phyloP scores from a whole-genome alignment of 1,139 yeast species.

The Hyphopichia burtonii region DNA sequence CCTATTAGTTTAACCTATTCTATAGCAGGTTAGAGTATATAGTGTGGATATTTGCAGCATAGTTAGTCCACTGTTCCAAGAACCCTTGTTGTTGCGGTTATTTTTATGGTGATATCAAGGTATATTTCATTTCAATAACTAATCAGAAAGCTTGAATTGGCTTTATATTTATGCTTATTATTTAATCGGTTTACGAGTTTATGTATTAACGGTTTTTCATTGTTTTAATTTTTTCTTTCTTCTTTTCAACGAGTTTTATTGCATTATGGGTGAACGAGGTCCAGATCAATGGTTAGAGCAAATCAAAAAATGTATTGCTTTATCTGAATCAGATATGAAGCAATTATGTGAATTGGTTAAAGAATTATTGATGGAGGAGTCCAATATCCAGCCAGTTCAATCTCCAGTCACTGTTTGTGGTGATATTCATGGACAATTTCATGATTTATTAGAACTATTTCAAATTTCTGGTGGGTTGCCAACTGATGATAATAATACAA shows the following conservation, averaged over 20 bases:
- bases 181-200: neutral
- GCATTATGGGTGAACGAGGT: conserved; percentile 68
- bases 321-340: conserved; percentile 93
- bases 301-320: conserved; percentile 82
- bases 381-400: conserved; percentile 93
- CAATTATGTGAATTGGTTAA: conserved; percentile 92
- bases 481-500: conserved; percentile 43
- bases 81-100: no score
- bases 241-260: neutral
- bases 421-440: conserved; percentile 98
- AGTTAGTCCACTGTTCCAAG: no score
- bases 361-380: conserved; percentile 72
- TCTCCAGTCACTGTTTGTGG: conserved; percentile 99
- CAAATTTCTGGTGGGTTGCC: conserved; percentile 94
- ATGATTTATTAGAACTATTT: conserved; percentile 86
- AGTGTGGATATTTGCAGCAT: no score
- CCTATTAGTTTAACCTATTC: no score
- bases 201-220: neutral
- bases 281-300: conserved; percentile 98
- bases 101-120: no score
- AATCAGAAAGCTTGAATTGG: no score
- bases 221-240: neutral
- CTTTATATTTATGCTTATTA: no score
- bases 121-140: no score
- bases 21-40: no score